A percentile compares a stretch with the other conserved stretches of the same genome.
phyloP scores from a whole-genome alignment of 768 basidiomycete genomes.

The Mycena indigotica region DNA sequence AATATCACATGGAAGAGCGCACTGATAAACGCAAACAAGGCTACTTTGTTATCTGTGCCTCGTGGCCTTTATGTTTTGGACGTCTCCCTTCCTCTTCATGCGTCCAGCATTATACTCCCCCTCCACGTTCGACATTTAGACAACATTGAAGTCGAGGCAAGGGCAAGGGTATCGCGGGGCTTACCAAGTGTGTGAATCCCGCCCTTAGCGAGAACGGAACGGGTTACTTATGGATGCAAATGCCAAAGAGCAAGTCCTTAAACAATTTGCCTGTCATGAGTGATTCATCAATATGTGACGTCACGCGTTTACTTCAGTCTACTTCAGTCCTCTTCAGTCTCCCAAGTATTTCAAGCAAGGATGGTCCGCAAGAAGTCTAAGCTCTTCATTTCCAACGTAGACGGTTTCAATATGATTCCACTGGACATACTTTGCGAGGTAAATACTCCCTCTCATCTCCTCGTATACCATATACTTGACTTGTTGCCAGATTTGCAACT shows the following conservation, averaged over 20 bases:
- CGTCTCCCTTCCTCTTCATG: background rate
- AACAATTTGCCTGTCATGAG: too few relatives aligned
- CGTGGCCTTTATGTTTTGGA: background rate
- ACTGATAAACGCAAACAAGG: background rate
- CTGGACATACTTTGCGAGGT: slow-evolving; percentile 17
- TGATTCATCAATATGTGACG: too few relatives aligned
- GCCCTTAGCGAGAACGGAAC: background rate
- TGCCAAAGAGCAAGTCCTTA: too few relatives aligned
- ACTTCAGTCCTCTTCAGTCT: too few relatives aligned
- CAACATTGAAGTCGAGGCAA: too few relatives aligned
- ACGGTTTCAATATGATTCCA: slow-evolving; percentile 3
- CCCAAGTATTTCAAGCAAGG: background rate
- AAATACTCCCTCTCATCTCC: background rate
- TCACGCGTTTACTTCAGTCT: too few relatives aligned
- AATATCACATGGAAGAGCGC: background rate
- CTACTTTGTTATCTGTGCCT: background rate
- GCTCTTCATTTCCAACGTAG: background rate
- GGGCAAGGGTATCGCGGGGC: too few relatives aligned
- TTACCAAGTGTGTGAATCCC: background rate
- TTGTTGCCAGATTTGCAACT: slow-evolving; percentile 33
- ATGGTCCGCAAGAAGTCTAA: slow-evolving; percentile 4
- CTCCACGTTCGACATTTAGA: too few relatives aligned
- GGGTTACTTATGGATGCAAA: too few relatives aligned
- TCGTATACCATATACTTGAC: too few relatives aligned
- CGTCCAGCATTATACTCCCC: too few relatives aligned